Evolutionary conservation across 2,329 filamentous ascomycete genomes (phyloP).

Genomic region (Chrysosporium keratinophilum): DNA sequence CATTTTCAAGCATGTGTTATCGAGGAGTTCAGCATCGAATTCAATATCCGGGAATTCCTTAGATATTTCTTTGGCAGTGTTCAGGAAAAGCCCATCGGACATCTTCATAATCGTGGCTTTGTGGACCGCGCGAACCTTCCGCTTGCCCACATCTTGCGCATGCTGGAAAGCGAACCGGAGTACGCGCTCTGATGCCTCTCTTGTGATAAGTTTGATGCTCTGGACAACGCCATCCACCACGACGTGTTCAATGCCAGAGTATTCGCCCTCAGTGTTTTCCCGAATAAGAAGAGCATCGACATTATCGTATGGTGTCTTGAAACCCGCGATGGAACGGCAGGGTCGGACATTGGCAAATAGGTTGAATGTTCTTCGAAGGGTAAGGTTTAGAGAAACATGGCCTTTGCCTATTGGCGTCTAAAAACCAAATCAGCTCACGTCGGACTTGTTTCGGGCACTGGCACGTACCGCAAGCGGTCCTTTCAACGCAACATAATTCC

Average conservation of each 20-base stretch:
- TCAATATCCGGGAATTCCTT: conserved; percentile 95
- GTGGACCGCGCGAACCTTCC: conserved; percentile 95
- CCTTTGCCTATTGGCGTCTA: conserved; percentile 95
- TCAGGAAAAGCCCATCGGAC: conserved; percentile 96
- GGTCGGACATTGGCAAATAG: conserved; percentile 98
- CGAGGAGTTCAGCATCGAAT: conserved; percentile 94
- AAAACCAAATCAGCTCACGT: conserved; percentile 7
- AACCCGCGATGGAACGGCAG: conserved; percentile 91
- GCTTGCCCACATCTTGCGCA: conserved; percentile 82
- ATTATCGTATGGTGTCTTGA: conserved; percentile 95
- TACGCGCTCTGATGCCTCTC: conserved; percentile 87
- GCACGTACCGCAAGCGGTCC: conserved; percentile 77
- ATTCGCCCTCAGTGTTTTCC: conserved; percentile 99
- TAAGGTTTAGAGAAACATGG: conserved; percentile 97
- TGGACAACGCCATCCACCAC: conserved; percentile 97
- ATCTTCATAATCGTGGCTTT: conserved; percentile 99
- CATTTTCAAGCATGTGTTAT: conserved; percentile 99
- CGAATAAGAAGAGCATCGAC: conserved; percentile 96
- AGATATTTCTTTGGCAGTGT: conserved; percentile 69
- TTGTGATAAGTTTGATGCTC: conserved; percentile 98
- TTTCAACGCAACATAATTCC: conserved; percentile 96
- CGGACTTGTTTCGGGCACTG: not conserved
- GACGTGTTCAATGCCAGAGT: conserved; percentile 97
- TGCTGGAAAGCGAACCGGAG: conserved; percentile 98
- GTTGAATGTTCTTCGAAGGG: conserved; percentile 97